Conservation (phyloP, 2,329 filamentous ascomycete genomes). For the Ceratocystis smalleyi region DNA sequence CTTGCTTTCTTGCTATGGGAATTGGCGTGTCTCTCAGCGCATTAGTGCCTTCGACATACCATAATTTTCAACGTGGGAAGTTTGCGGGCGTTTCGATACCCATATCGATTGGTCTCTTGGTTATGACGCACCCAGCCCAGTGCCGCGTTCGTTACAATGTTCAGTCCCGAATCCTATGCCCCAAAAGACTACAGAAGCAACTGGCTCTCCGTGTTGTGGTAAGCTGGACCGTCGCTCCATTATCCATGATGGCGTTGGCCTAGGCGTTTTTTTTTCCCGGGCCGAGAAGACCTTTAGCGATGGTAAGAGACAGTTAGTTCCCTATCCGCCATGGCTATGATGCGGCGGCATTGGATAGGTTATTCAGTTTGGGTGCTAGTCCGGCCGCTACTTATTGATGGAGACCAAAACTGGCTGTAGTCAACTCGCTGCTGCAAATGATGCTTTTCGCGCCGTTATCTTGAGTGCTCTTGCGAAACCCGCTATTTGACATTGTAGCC, state of each 20-base stretch:
- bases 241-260: constrained; percentile 62
- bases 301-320: constrained; percentile 37
- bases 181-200: constrained; percentile 57
- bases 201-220: constrained; percentile 59
- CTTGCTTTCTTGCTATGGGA: constrained; percentile 60
- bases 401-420: constrained; percentile 59
- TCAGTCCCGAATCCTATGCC: constrained; percentile 48
- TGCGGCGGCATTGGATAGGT: too few relatives aligned
- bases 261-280: constrained; percentile 54
- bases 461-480: constrained; percentile 47
- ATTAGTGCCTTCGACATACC: constrained; percentile 48
- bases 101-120: constrained; percentile 64
- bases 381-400: constrained; percentile 56
- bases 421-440: constrained; percentile 63
- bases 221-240: constrained; percentile 71
- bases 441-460: constrained; percentile 55
- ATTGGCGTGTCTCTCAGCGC: constrained; percentile 63
- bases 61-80: constrained; percentile 49
- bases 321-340: too few relatives aligned
- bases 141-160: constrained; percentile 73
- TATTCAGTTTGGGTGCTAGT: constrained; percentile 34
- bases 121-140: constrained; percentile 91
- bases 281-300: constrained; percentile 50
- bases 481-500: constrained; percentile 50
- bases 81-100: constrained; percentile 56